Evolutionary conservation across 2,329 filamentous ascomycete species (phyloP), one percentile per base, ranked within the genome.

Genomic region (Aspergillus puulaauensis): DNA sequence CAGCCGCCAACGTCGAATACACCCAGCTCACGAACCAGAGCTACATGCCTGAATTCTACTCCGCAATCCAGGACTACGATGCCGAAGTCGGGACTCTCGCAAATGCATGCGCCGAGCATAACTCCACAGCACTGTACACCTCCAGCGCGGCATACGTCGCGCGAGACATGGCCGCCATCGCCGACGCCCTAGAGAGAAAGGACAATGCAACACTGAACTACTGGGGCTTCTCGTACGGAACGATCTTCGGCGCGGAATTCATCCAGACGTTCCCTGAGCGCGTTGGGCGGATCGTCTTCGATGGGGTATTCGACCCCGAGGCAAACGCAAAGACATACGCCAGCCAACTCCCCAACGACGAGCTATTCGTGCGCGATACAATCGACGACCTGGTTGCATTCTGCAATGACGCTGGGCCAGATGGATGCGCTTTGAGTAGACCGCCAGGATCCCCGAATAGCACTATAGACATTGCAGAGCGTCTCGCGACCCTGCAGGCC

Each of bases 151-250:
- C 55, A 1, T 57, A 57, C 27, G 55, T 57, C 19, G 55, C 31
- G 19, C 55, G 55, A 17, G 55, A 57, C 15, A 54, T 57, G 50
- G 44, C 44, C 8, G 55, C 50, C 5, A 57, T 57, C 17, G 37
- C 39, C 3, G 55, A 57, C 12, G 55, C 55, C 6, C 9, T 57
- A 6, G 55, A 54, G 8, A 44, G 44, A 4, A 47, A 12, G 27
- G 3, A 24, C 6, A 31, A 49, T n/a, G 43, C 55, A 7, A 39
- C 19, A 2, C 15, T 57, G 5, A 57, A 57, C 15, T 57, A 57
- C 31, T 57, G 55, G 55, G 55, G 55, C 2, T 48, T 57, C n/a
- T 57, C 55, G 5, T 57, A 57, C 21, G 55, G 55, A 9, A 57
- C 55, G 19, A 44, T 57, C 2, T 48, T 41, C 6, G 55, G 44